Base-by-base conservation (phyloP, 2,329 filamentous ascomycete species). In the Ascochyta rabiei region DNA sequence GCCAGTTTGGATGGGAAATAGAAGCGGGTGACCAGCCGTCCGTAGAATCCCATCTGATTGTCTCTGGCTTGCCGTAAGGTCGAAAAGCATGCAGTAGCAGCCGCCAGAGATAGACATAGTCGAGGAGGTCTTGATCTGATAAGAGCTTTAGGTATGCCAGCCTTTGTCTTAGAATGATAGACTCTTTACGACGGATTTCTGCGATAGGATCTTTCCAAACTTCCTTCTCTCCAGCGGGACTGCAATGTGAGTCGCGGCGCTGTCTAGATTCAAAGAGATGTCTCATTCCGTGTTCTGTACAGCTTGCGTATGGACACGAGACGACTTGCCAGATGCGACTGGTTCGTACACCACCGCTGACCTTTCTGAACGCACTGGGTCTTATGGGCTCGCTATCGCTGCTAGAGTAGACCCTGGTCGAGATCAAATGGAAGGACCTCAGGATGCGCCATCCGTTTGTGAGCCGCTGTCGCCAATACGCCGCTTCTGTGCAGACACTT, bases 361-460 rank as follows among this genome's bases (percentile, higher is more conserved):
- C 48, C 31, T 53, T 62, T n/a, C 53, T 34, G 6, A 64, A 35
- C 9, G 46, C 42, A 23, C 40, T 62, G 6, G 52, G 54, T 21
- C 53, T 38, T 18, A 47, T 57, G 12, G 45, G 13, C 4, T 47
- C 44, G 6, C 51, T 42, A 12, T 55, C 21, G 7, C 21, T 33
- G 28, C 24, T 56, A 7, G 41, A 34, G 34, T 61, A 58, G 15
- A 59, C 57, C 4, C 35, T 50, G 12, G 48, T 35, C 1, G 62
- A 61, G 13, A 63, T 54, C 9, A 62, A 18, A 34, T 59, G 53
- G n/a, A 63, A 59, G 7, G 47, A 49, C 8, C 50, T 44, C 38
- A 64, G 16, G 1, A 64, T 43, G n/a, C 53, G 44, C 61, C 61
- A 62, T 34, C 59, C 61, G 23, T 60, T 62, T 4, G 59, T 30